Percentiles rank a stretch among this genome's conserved stretches.
Evolutionary conservation across 2,329 filamentous ascomycete genomes (phyloP).

Genomic region (Colletotrichum graminicola): DNA sequence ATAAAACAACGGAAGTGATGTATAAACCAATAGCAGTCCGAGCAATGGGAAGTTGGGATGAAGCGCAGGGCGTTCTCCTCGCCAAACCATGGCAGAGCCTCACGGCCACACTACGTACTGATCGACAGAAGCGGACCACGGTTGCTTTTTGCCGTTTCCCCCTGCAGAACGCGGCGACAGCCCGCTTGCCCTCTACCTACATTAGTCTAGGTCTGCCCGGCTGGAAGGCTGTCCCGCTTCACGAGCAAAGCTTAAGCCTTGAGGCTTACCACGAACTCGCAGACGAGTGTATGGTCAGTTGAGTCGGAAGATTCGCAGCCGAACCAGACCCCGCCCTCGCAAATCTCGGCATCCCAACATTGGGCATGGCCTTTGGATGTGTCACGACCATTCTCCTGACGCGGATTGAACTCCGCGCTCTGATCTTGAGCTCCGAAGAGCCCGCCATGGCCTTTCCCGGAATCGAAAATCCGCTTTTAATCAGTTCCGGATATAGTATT

Average conservation of each 20-base stretch:
- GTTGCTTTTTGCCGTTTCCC: background rate
- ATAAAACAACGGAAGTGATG: background rate
- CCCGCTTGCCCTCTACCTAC: background rate
- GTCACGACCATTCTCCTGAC: background rate
- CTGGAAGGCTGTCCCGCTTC: background rate
- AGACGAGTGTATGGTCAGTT: too few relatives aligned
- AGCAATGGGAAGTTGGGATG: background rate
- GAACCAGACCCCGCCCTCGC: background rate
- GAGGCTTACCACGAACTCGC: background rate
- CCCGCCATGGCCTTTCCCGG: background rate
- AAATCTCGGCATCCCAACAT: background rate
- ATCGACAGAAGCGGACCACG: slow-evolving; percentile 12
- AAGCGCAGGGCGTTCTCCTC: background rate
- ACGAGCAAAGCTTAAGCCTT: background rate
- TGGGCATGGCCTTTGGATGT: background rate
- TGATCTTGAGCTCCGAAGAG: background rate
- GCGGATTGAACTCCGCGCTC: too few relatives aligned
- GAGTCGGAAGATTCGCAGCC: background rate
- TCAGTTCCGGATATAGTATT: background rate
- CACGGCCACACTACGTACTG: slow-evolving; percentile 13
- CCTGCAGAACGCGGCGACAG: background rate
- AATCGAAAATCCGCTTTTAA: background rate
- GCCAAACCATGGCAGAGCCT: slow-evolving; percentile 12
- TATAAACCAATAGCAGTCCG: background rate
- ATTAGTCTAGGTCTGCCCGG: background rate